These are phyloP conservation scores for Macrolepiota fuliginosa DNA, from an alignment of 768 basidiomycete genomes.

Conservation along the genomic window DNA sequence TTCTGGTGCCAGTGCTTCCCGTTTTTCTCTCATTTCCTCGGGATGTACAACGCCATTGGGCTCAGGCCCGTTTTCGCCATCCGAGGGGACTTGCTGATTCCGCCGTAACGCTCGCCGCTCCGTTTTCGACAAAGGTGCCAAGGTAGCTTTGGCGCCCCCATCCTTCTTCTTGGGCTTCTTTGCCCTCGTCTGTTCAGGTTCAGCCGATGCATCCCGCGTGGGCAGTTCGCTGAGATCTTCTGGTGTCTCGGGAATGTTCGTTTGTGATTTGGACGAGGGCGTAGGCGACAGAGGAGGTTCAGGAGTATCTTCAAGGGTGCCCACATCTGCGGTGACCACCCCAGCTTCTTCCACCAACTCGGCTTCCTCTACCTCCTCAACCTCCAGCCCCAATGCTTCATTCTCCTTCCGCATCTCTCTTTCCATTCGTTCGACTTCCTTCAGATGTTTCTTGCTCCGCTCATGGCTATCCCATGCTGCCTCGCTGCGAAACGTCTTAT, in stretches of 20 bases:
- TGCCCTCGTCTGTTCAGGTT: not conserved
- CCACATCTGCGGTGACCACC: not conserved
- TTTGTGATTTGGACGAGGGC: not conserved
- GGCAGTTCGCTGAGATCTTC: slow-evolving; percentile 11
- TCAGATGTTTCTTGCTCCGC: slow-evolving; percentile 89
- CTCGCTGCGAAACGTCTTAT: slow-evolving; percentile 86
- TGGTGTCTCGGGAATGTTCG: not conserved
- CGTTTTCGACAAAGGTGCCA: slow-evolving; percentile 15
- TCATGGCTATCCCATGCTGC: slow-evolving; percentile 97
- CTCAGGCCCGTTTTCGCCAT: not conserved
- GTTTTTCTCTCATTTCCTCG: not conserved
- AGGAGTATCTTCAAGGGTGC: not conserved
- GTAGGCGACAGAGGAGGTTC: not conserved
- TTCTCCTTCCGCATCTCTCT: slow-evolving; percentile 78
- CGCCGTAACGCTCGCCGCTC: slow-evolving; percentile 10
- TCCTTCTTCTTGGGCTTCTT: not conserved
- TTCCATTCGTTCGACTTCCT: slow-evolving; percentile 78
- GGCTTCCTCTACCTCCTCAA: slow-evolving; percentile 5
- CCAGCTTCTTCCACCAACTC: not conserved
- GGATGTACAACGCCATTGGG: not conserved
- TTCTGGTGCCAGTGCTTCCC: not conserved
- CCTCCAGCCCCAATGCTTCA: slow-evolving; percentile 55
- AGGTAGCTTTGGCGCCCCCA: not conserved
- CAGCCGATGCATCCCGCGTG: not conserved
- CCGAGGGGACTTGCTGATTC: slow-evolving; percentile 10